A percentile compares a stretch with the other conserved stretches of the same genome.
These are phyloP conservation scores for Aspergillus intermedius DNA, from an alignment of 2,329 filamentous ascomycete genomes.

Conservation along the genomic window DNA sequence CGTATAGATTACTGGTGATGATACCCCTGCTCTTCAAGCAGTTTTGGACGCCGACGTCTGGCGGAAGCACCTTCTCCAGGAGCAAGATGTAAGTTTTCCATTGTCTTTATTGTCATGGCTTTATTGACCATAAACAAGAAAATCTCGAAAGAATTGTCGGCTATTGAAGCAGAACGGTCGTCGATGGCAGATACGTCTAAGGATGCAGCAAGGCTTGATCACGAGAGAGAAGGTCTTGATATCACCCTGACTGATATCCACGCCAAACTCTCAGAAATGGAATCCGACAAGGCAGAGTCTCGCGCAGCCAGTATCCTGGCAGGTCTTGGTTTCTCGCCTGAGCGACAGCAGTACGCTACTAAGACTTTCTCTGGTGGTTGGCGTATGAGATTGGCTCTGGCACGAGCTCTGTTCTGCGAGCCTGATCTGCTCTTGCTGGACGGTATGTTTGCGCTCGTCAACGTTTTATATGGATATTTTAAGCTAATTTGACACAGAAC, in stretches of 20 bases:
- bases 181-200: conserved; percentile 84
- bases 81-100: conserved; percentile 63
- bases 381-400: conserved; percentile 95
- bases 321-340: conserved; percentile 90
- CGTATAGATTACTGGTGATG: conserved; percentile 77
- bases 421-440: conserved; percentile 92
- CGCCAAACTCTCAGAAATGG: conserved; percentile 90
- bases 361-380: conserved; percentile 99
- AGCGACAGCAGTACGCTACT: conserved; percentile 85
- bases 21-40: conserved; percentile 88
- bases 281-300: conserved; percentile 96
- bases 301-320: conserved; percentile 92
- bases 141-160: conserved; percentile 67
- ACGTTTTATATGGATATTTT: neutral
- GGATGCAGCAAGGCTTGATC: conserved; percentile 78
- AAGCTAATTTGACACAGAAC: conserved; percentile 52
- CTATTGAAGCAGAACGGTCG: conserved; percentile 69
- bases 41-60: conserved; percentile 97
- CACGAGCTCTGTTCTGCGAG: conserved; percentile 94
- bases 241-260: conserved; percentile 88
- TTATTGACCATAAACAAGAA: conserved; percentile 45
- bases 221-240: conserved; percentile 83
- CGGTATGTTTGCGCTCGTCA: conserved; percentile 30
- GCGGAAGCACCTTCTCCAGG: conserved; percentile 87
- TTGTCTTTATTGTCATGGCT: neutral